These are phyloP conservation scores for Paramecium octaurelia DNA, from an alignment of 73 alveolate genomes.

Conservation along the genomic window DNA sequence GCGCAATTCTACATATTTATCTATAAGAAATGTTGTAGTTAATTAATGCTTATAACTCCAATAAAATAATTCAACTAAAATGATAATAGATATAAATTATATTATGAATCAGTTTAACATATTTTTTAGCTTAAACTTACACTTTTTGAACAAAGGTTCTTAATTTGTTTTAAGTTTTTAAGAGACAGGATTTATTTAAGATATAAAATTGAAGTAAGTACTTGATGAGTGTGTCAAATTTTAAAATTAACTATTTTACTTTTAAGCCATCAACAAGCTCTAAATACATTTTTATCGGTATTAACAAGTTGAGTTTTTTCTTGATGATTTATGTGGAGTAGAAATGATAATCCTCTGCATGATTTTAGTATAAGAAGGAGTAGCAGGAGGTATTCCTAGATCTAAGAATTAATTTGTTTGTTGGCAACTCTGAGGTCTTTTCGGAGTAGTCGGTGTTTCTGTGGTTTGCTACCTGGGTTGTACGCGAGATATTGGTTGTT, in stretches of 20 bases:
- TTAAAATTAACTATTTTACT: not conserved
- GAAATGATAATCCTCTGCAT: not conserved
- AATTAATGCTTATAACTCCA: not conserved
- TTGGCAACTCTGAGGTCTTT: not conserved
- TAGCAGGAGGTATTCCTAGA: not conserved
- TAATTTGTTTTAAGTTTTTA: not conserved
- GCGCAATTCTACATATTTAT: too few species aligned
- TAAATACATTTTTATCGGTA: not conserved
- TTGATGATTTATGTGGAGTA: not conserved
- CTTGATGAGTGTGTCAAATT: not conserved
- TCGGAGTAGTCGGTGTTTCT: not conserved
- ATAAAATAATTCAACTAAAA: not conserved
- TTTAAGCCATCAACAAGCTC: not conserved
- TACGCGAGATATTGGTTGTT: not conserved
- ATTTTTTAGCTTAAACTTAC: not conserved
- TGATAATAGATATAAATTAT: not conserved
- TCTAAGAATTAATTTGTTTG: not conserved
- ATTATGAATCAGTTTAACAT: not conserved
- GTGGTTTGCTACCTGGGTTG: not conserved
- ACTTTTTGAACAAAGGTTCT: not conserved
- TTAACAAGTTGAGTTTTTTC: slow-evolving; percentile 29
- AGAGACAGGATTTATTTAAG: not conserved
- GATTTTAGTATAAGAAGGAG: not conserved
- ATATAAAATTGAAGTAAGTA: not conserved
- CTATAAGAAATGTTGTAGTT: not conserved